phyloP scores from a whole-genome alignment of 345 rosid genomes.

The Balakata baccata region DNA sequence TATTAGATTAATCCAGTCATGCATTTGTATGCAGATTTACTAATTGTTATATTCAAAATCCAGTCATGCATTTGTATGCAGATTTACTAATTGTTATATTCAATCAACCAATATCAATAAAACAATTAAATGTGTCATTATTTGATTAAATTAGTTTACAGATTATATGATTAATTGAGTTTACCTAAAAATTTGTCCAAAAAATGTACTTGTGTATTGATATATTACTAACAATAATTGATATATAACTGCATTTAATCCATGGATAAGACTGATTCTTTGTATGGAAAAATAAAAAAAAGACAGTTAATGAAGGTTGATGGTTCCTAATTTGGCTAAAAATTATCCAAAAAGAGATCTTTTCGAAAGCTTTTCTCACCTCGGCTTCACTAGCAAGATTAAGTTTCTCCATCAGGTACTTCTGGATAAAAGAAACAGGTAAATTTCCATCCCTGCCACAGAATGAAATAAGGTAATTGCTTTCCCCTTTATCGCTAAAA shows the following conservation, averaged over 20 bases:
- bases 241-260: not conserved
- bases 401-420: constrained; percentile 34
- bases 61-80: no score
- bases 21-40: no score
- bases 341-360: not conserved
- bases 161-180: no score
- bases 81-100: no score
- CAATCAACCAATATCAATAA: no score
- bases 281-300: not conserved
- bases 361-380: constrained; percentile 13
- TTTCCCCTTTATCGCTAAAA: not conserved
- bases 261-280: not conserved
- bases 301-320: not conserved
- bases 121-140: no score
- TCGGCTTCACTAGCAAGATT: constrained; percentile 29
- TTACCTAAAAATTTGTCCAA: no score
- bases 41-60: no score
- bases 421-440: constrained; percentile 32
- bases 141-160: no score
- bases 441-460: constrained; percentile 26
- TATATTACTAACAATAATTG: not conserved
- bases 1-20: no score
- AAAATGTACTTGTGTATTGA: not conserved
- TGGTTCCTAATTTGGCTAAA: not conserved
- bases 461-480: constrained; percentile 12